Evolutionary conservation across 1,139 yeast genomes (phyloP).

Genomic region (Taphrina sp.): DNA sequence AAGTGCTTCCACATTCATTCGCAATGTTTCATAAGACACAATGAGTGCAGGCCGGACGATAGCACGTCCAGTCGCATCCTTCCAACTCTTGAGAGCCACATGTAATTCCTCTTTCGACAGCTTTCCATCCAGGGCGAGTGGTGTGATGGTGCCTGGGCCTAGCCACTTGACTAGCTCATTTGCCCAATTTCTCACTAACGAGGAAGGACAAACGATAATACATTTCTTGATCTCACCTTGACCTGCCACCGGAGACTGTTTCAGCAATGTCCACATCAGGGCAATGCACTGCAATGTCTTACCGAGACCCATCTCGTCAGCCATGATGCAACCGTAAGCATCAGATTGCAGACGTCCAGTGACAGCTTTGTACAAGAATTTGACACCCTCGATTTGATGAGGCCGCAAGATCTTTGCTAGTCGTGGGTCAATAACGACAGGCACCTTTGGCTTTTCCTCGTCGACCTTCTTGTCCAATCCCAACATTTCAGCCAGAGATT

Average conservation of each 20-base stretch:
- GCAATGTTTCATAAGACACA: constrained; percentile 89
- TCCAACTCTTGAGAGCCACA: constrained; percentile 77
- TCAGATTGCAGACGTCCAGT: constrained; percentile 81
- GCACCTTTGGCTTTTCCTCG: constrained; percentile 68
- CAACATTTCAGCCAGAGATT: constrained; percentile 73
- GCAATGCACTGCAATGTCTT: constrained; percentile 92
- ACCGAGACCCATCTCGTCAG: constrained; percentile 98
- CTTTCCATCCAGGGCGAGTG: constrained; percentile 91
- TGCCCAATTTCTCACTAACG: constrained; percentile 95
- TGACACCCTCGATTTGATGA: constrained; percentile 94
- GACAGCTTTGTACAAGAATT: constrained; percentile 83
- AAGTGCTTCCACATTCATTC: constrained; percentile 78
- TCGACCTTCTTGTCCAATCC: constrained; percentile 64
- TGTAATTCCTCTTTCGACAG: constrained; percentile 66
- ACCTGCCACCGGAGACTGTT: constrained; percentile 83
- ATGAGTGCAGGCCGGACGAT: constrained; percentile 91
- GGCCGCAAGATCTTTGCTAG: constrained; percentile 83
- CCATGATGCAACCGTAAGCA: constrained; percentile 98
- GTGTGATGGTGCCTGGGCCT: constrained; percentile 84
- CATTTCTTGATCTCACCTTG: constrained; percentile 81
- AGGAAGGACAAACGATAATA: constrained; percentile 92
- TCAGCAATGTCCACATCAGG: constrained; percentile 86
- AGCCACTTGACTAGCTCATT: constrained; percentile 94
- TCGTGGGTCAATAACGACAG: constrained; percentile 93
- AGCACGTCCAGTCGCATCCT: constrained; percentile 73